Conservation (phyloP, 73 alveolate species). For the Paramecium octaurelia region DNA sequence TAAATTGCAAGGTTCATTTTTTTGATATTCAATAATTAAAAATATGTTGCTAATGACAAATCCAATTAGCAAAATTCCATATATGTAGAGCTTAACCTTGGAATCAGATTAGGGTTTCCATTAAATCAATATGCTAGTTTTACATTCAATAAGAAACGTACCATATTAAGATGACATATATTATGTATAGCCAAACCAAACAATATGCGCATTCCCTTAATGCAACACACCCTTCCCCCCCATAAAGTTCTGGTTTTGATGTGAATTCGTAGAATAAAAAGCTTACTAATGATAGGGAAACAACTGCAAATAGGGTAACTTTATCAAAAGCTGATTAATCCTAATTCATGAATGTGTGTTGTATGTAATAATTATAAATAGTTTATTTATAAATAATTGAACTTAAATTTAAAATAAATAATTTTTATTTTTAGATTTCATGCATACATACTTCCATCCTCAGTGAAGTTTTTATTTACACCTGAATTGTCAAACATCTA, state of each 20-base stretch:
- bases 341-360: background rate
- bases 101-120: background rate
- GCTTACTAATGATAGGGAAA: background rate
- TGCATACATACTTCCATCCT: background rate
- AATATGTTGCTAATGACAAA: background rate
- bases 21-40: background rate
- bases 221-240: background rate
- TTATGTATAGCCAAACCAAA: background rate
- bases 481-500: constrained; percentile 40
- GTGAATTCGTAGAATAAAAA: background rate
- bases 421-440: background rate
- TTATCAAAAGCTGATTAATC: background rate
- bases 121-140: background rate
- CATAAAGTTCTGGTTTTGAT: background rate
- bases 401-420: background rate
- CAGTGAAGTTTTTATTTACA: constrained; percentile 69
- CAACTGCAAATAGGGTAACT: background rate
- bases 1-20: background rate
- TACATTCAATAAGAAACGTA: background rate
- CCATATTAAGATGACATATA: background rate
- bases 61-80: background rate
- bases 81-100: background rate
- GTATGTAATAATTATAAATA: background rate
- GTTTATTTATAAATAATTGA: background rate
- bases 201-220: background rate